phyloP scores from a whole-genome alignment of 2,329 filamentous ascomycete species.

The Talaromyces funiculosus region DNA sequence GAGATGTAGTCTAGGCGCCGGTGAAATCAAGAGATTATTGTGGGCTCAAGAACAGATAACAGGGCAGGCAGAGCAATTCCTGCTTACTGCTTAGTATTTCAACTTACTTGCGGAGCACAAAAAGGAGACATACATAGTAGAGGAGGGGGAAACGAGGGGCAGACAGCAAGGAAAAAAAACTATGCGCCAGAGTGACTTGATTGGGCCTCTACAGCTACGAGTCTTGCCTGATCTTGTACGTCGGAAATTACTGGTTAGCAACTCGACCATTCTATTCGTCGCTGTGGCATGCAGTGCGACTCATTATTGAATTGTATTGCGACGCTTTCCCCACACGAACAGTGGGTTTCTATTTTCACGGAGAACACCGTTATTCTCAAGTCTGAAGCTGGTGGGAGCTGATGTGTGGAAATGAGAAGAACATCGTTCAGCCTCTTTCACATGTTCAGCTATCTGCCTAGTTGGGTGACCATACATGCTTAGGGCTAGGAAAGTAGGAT shows the following conservation, averaged over 20 bases:
- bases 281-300: neutral
- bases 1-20: neutral
- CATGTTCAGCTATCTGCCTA: neutral
- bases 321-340: neutral
- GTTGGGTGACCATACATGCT: no score
- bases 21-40: neutral
- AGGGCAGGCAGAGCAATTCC: neutral
- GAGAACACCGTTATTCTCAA: no score
- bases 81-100: no score
- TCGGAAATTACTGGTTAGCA: neutral
- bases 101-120: neutral
- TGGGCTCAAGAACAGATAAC: neutral
- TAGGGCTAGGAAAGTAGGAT: neutral
- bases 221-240: neutral
- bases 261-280: neutral
- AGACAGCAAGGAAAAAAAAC: neutral
- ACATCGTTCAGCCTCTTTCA: no score
- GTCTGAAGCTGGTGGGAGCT: neutral
- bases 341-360: no score
- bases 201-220: neutral
- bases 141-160: constrained; percentile 1
- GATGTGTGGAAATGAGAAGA: neutral
- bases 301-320: neutral
- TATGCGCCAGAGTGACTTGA: neutral
- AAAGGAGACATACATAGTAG: neutral